phyloP scores from a whole-genome alignment of 306 rosid genomes.

The Medicago ruthenica region DNA sequence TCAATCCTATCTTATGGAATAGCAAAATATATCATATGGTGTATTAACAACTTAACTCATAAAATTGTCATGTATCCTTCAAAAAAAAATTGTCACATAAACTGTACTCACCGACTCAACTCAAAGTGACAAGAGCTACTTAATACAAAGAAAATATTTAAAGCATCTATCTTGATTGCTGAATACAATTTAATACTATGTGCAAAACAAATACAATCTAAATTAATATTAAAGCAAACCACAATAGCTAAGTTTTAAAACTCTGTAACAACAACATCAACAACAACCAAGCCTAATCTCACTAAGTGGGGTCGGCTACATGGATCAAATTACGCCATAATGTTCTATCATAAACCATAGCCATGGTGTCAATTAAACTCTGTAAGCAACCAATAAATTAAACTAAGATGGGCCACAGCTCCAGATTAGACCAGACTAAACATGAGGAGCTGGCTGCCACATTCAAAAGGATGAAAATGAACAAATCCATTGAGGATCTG shows the following conservation, averaged over 20 bases:
- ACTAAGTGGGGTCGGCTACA: no score
- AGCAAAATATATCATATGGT: not conserved
- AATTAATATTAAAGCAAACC: not conserved
- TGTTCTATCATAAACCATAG: no score
- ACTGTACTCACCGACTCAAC: no score
- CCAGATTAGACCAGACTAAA: not conserved
- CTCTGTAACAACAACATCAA: no score
- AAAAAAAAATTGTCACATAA: not conserved
- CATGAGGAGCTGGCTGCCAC: not conserved
- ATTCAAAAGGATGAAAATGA: no score
- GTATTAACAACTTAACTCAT: no score
- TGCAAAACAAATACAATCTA: not conserved
- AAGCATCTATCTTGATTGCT: not conserved
- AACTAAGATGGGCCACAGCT: not conserved
- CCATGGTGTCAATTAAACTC: no score
- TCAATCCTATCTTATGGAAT: constrained; percentile 20
- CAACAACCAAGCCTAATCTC: no score
- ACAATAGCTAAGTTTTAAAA: not conserved
- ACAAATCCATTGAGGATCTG: no score
- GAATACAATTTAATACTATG: not conserved
- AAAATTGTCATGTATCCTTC: no score
- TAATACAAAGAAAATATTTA: not conserved
- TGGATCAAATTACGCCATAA: no score
- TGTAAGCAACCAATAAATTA: not conserved
- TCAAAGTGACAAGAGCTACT: no score